phyloP scores from a whole-genome alignment of 768 basidiomycete species.

The Leccinum variicolor region DNA sequence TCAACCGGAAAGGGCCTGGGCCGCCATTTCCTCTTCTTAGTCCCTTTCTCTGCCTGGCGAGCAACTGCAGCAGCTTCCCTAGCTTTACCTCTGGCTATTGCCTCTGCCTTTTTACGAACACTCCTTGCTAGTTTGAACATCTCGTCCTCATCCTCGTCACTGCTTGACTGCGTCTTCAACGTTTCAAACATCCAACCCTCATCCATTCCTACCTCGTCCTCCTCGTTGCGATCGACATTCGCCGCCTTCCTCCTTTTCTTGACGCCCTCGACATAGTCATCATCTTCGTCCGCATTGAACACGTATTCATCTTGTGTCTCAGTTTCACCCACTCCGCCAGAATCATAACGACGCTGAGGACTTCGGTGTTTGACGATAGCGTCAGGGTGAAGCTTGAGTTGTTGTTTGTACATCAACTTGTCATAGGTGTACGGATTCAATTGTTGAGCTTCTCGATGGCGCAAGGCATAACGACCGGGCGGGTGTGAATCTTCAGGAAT shows the following conservation, averaged over 20 bases:
- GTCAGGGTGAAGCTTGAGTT: constrained; percentile 55
- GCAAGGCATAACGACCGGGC: constrained; percentile 48
- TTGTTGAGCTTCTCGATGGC: constrained; percentile 54
- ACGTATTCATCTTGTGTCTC: constrained; percentile 33
- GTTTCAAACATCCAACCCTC: constrained; percentile 33
- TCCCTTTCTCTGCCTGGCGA: constrained; percentile 9
- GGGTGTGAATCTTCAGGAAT: constrained; percentile 19
- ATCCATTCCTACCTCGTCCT: background rate
- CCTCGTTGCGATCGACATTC: background rate
- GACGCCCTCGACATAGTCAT: constrained; percentile 24
- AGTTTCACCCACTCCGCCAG: constrained; percentile 26
- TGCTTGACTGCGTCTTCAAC: constrained; percentile 36
- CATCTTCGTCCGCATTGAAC: constrained; percentile 22
- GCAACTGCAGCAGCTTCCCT: constrained; percentile 15
- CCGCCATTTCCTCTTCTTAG: constrained; percentile 16
- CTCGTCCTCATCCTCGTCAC: constrained; percentile 41
- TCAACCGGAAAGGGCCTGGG: constrained; percentile 28
- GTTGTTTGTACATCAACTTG: constrained; percentile 46
- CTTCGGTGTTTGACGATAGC: constrained; percentile 57
- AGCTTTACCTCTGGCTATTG: constrained; percentile 15
- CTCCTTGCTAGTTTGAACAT: constrained; percentile 28
- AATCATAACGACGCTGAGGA: constrained; percentile 27
- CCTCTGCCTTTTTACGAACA: constrained; percentile 28
- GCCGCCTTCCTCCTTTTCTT: constrained; percentile 5
- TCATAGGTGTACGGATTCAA: constrained; percentile 62